Evolutionary conservation across 139 green algal species (phyloP).

Genomic region (Prasinococcaceae sp.): DNA sequence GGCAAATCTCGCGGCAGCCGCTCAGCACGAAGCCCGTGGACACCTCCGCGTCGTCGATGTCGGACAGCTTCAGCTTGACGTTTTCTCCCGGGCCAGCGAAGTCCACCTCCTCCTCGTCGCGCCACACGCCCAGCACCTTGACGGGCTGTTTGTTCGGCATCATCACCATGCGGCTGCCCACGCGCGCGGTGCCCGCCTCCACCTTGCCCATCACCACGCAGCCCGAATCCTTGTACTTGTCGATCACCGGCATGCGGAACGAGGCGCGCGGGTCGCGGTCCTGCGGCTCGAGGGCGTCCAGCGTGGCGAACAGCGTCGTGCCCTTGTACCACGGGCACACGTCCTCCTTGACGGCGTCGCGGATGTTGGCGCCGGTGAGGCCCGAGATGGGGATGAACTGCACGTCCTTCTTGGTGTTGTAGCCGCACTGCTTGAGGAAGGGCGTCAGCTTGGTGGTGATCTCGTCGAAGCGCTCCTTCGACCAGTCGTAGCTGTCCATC

Average conservation of each 20-base stretch:
- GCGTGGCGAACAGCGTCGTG: conserved; percentile 73
- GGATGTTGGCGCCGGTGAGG: conserved; percentile 81
- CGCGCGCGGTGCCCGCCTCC: conserved; percentile 64
- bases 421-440: conserved; percentile 65
- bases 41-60: conserved; percentile 76
- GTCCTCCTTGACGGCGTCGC: conserved; percentile 29
- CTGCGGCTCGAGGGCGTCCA: conserved; percentile 63
- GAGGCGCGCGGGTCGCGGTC: conserved; percentile 26
- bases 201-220: conserved; percentile 94
- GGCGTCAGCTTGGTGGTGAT: conserved; percentile 76
- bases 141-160: conserved; percentile 24
- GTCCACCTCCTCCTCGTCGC: conserved; percentile 76
- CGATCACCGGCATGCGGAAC: conserved; percentile 78
- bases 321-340: conserved; percentile 70
- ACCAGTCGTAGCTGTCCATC: conserved; percentile 51
- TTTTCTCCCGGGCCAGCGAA: conserved; percentile 44
- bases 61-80: conserved; percentile 28
- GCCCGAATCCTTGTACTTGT: conserved; percentile 94
- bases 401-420: conserved; percentile 73
- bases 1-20: conserved; percentile 25
- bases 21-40: conserved; percentile 82
- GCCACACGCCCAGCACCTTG: conserved; percentile 74
- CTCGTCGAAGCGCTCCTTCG: conserved; percentile 69
- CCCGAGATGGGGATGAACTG: conserved; percentile 84
- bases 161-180: conserved; percentile 21